A percentile compares a stretch with the other conserved stretches of the same genome.
Conservation (phyloP, 179 eudicot genomes). For the Beta macrorhiza region DNA sequence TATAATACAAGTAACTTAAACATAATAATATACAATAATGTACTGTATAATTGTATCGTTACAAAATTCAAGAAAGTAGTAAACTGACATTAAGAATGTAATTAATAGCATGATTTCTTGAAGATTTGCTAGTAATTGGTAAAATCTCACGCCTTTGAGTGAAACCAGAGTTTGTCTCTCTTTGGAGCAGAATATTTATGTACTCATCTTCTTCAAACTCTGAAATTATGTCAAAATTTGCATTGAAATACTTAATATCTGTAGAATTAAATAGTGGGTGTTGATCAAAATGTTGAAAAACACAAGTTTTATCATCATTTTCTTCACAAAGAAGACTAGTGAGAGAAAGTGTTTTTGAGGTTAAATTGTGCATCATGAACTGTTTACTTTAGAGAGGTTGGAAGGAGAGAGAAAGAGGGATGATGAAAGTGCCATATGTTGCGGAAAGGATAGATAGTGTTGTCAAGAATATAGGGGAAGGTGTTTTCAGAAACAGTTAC, state of each 20-base stretch:
- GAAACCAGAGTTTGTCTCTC: conserved; percentile 23
- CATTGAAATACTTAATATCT: background rate
- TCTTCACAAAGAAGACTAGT: conserved; percentile 27
- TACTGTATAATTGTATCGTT: background rate
- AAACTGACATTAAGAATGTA: conserved; percentile 43
- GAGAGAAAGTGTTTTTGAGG: conserved; percentile 15
- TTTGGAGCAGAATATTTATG: conserved; percentile 30
- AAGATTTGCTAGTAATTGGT: conserved; percentile 8
- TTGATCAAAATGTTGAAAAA: conserved; percentile 3
- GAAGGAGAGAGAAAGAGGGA: background rate
- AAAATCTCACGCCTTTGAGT: background rate
- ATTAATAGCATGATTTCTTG: conserved; percentile 38
- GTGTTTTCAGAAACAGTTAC: background rate
- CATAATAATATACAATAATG: background rate
- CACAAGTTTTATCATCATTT: conserved; percentile 20
- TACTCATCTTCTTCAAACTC: conserved; percentile 37
- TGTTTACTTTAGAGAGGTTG: background rate
- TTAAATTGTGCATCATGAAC: background rate
- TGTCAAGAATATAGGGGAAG: too few relatives aligned
- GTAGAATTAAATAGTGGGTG: background rate
- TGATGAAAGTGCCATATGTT: too few relatives aligned
- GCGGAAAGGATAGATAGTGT: too few relatives aligned
- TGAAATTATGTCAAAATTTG: background rate
- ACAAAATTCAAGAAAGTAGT: background rate
- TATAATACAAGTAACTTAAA: background rate